These are phyloP conservation scores for Xylaria palmicola DNA, from an alignment of 495 filamentous ascomycete species.

Conservation along the genomic window DNA sequence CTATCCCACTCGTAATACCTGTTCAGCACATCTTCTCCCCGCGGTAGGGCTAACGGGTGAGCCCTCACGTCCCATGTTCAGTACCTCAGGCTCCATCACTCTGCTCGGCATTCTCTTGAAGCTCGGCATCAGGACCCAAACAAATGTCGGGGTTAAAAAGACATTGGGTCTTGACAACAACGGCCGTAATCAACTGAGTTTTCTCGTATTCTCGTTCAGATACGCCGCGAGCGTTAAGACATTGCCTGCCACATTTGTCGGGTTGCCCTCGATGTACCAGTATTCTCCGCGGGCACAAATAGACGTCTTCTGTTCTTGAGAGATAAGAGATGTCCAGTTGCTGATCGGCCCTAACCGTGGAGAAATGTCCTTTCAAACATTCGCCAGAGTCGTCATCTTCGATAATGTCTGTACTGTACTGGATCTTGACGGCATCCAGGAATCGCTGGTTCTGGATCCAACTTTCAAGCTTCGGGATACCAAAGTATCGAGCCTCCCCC, in stretches of 20 bases:
- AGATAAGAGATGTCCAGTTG: constrained; percentile 1
- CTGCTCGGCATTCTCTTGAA: too few relatives aligned
- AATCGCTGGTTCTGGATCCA: constrained; percentile 24
- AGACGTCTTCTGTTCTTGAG: constrained; percentile 1
- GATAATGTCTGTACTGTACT: not conserved
- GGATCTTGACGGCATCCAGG: constrained; percentile 5
- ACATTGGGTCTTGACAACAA: not conserved
- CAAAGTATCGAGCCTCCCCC: constrained; percentile 36
- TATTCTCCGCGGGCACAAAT: constrained; percentile 13
- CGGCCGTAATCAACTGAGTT: not conserved
- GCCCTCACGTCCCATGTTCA: too few relatives aligned
- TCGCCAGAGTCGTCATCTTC: not conserved
- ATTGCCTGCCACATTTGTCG: constrained; percentile 2
- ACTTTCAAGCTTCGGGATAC: constrained; percentile 19
- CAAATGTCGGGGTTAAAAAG: not conserved
- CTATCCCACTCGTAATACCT: too few relatives aligned
- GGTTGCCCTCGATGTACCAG: not conserved
- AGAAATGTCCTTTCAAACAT: too few relatives aligned
- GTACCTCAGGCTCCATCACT: too few relatives aligned
- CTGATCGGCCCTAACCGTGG: not conserved
- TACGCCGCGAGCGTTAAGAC: not conserved
- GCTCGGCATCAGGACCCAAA: not conserved
- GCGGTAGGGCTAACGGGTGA: too few relatives aligned
- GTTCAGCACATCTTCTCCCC: too few relatives aligned
- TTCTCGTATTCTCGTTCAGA: not conserved